A percentile compares a stretch with the other conserved stretches of the same genome.
Conservation (phyloP, 73 alveolate genomes). For the Loxodes magnus region DNA sequence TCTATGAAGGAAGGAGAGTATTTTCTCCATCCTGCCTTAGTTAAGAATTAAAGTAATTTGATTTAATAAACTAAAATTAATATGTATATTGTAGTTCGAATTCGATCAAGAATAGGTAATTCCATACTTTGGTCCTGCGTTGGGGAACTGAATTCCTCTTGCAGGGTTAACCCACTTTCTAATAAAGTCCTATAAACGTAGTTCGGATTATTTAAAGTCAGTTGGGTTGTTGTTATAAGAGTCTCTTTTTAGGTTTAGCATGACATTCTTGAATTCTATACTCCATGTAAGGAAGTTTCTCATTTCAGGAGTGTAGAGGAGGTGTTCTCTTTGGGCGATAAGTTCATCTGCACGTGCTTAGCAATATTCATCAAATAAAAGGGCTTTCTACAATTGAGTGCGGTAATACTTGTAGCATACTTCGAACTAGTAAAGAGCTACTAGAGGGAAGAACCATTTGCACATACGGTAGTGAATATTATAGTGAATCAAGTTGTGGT, state of each 20-base stretch:
- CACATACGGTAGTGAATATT: not conserved
- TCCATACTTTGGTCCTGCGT: constrained; percentile 9
- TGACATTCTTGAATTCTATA: constrained; percentile 45
- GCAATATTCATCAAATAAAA: constrained; percentile 57
- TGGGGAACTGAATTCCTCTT: constrained; percentile 5
- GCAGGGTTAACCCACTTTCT: constrained; percentile 32
- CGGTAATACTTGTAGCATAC: constrained; percentile 39
- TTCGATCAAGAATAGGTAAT: too few species aligned
- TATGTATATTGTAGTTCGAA: too few species aligned
- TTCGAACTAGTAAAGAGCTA: constrained; percentile 26
- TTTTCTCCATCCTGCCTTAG: too few species aligned
- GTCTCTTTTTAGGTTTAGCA: constrained; percentile 44
- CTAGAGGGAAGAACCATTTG: constrained; percentile 16
- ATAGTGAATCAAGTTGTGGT: constrained; percentile 17
- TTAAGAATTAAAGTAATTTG: too few species aligned
- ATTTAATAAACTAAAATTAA: too few species aligned
- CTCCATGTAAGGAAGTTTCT: constrained; percentile 42
- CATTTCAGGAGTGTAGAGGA: constrained; percentile 30
- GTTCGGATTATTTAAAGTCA: constrained; percentile 57
- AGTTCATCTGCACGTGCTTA: constrained; percentile 69
- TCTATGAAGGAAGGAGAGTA: too few species aligned
- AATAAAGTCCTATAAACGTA: constrained; percentile 43
- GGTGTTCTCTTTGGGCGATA: constrained; percentile 49
- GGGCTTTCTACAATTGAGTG: constrained; percentile 44
- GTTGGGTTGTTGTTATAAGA: constrained; percentile 48